Evolutionary conservation across 805 yeast genomes (phyloP), one percentile per base, ranked within the genome.

Genomic region (Cyberlindnera xishuangbannaensis): DNA sequence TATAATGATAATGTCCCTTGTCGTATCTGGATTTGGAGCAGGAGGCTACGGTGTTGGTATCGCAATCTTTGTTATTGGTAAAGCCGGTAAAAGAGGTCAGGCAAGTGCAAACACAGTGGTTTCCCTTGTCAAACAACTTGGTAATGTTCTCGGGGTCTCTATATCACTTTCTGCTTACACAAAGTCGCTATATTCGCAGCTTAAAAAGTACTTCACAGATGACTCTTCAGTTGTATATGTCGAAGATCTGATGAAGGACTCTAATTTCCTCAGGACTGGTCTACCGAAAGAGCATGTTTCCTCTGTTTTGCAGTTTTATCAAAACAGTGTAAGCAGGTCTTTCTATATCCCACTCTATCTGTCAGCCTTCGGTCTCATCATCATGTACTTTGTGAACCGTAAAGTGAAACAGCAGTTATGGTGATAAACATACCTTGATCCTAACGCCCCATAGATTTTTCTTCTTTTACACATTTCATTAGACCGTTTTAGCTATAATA

Each of bases 81-180:
- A 54, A 28, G 71, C 62, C 19, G 71, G 71, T 8, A 39, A 49
- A 16, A 55, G 53, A 27, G 58, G 59, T 11, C 72, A 67, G 39
- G 71, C 71, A 2, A 47, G 64, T 24, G 67, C 67, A 12, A 64
- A 67, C 11, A 67, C 72, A 13, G 66, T 63, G 56, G 65, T 61
- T 23, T 66, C 65, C 30, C 49, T 67, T 30, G 60, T 65, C 29
- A 56, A 66, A 36, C 64, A 71, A 2, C 41, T 65, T 30, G 73
- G 73, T 9, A 60, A 63, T 30, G 69, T 64, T 11, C 43, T 61
- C 8, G 70, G 72, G 26, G 67, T 63, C 7, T 67, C 71, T 12
- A 43, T 64, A 11, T 49, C 64, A 2, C 41, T 65, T 15, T 49
- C 60, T 13, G 39, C 60, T 1, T 64, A 62, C 37, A 52, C 57